phyloP scores from a whole-genome alignment of 2,329 filamentous ascomycete species.

The Tolypocladium sp. region DNA sequence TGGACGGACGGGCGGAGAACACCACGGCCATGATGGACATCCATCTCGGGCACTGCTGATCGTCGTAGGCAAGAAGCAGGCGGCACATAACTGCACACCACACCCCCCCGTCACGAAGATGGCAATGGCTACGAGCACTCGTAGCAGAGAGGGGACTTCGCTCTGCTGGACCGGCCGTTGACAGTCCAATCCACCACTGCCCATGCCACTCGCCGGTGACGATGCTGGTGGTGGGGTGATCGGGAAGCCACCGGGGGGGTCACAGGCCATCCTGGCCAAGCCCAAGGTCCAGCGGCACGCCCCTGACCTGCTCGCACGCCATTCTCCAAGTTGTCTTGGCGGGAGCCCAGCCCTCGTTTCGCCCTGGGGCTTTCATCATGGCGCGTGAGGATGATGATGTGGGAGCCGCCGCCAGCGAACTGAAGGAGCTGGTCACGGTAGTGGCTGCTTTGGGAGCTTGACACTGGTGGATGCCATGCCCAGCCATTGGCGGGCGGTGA shows the following conservation, averaged over 20 bases:
- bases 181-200: background rate
- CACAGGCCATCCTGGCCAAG: background rate
- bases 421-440: background rate
- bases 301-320: conserved; percentile 1
- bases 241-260: background rate
- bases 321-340: background rate
- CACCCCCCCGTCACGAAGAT: background rate
- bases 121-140: background rate
- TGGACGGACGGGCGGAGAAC: background rate
- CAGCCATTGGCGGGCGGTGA: background rate
- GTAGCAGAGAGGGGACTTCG: background rate
- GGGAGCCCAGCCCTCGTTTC: background rate
- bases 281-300: background rate
- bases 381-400: background rate
- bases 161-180: background rate
- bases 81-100: background rate
- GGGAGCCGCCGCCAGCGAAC: background rate
- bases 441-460: background rate
- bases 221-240: conserved; percentile 1
- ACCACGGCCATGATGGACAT: background rate
- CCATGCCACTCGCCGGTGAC: background rate
- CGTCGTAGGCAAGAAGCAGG: background rate
- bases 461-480: background rate
- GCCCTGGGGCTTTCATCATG: background rate
- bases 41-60: background rate